Conservation (phyloP, 768 basidiomycete species). For the Leccinum rimulosum region DNA sequence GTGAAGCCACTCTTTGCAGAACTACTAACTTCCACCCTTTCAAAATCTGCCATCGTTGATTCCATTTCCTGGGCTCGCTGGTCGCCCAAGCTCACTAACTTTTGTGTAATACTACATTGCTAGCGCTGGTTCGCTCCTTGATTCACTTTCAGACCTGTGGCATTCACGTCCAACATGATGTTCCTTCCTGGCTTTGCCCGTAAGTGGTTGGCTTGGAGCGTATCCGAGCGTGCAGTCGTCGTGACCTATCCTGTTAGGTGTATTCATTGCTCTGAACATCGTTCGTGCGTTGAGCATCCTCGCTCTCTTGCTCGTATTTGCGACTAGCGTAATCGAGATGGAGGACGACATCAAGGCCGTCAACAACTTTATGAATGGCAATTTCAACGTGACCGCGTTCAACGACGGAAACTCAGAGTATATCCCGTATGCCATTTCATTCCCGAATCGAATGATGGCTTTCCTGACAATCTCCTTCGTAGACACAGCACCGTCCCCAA, state of each 20-base stretch:
- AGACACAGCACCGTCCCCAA: conserved; percentile 87
- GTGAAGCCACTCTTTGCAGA: not conserved
- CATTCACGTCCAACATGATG: conserved; percentile 17
- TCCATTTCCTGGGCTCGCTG: conserved; percentile 24
- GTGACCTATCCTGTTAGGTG: conserved; percentile 26
- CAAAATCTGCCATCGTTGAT: not conserved
- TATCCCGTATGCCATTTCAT: conserved; percentile 56
- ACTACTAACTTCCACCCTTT: not conserved
- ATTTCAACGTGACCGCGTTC: conserved; percentile 38
- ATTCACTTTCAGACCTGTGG: not conserved
- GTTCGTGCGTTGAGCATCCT: conserved; percentile 75
- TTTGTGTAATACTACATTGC: conserved; percentile 7
- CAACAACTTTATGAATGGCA: conserved; percentile 51
- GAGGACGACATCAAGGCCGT: conserved; percentile 76
- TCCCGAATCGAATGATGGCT: not conserved
- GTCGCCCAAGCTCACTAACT: conserved; percentile 19
- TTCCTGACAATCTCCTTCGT: not conserved
- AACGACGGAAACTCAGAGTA: conserved; percentile 67
- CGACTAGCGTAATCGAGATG: conserved; percentile 70
- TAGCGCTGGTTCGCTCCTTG: conserved; percentile 24
- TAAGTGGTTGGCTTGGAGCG: conserved; percentile 11
- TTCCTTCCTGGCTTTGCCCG: conserved; percentile 30
- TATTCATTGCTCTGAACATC: conserved; percentile 77
- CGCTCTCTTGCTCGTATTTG: conserved; percentile 75
- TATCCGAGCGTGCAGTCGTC: not conserved